Conservation (phyloP, 441 rosid genomes). For the Pelargonium hybrid region DNA sequence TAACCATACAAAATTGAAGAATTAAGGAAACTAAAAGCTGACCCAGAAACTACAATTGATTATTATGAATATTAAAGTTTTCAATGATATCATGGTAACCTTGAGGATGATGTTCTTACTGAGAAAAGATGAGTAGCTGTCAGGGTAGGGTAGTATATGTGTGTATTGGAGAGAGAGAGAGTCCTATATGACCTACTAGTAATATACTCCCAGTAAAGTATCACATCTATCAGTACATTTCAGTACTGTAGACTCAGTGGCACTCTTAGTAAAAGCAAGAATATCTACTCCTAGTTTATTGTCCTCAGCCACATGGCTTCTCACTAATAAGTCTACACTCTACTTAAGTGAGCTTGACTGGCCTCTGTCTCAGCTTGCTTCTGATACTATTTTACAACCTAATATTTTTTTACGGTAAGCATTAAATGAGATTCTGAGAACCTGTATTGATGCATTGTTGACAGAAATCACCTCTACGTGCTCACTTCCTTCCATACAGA, state of each 20-base stretch:
- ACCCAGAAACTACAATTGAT: not conserved
- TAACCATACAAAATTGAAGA: slow-evolving; percentile 1
- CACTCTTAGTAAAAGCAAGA: not conserved
- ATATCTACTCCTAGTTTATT: not conserved
- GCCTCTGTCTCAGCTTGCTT: not conserved
- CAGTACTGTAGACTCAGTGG: not conserved
- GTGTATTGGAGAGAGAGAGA: not conserved
- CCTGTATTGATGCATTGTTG: too few species aligned
- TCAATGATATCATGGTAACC: not conserved
- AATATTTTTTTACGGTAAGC: too few species aligned
- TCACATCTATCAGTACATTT: not conserved
- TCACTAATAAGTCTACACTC: not conserved
- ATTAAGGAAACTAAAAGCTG: not conserved
- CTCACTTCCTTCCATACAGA: not conserved
- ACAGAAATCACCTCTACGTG: not conserved
- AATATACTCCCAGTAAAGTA: not conserved
- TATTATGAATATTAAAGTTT: not conserved
- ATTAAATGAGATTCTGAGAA: too few species aligned
- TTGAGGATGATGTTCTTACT: not conserved
- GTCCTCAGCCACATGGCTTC: not conserved
- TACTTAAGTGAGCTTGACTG: not conserved
- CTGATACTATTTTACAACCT: not conserved
- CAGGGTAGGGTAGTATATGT: not conserved
- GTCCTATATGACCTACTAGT: not conserved
- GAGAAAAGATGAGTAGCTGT: not conserved